phyloP scores from a whole-genome alignment of 1,284 basidiomycete species.

The Pholiota adiposa region DNA sequence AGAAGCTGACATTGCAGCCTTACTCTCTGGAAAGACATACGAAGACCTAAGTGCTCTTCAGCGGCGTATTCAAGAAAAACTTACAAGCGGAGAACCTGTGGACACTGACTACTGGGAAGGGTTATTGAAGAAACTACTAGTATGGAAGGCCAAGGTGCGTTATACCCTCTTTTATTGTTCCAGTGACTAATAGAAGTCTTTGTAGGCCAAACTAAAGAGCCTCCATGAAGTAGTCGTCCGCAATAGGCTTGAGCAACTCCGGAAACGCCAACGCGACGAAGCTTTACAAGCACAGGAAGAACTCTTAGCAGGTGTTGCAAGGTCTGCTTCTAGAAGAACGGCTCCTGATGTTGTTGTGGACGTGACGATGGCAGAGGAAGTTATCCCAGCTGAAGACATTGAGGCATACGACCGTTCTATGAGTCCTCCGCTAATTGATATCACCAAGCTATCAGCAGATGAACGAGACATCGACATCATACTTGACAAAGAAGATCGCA shows the following conservation, averaged over 20 bases:
- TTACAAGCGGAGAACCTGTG: constrained; percentile 90
- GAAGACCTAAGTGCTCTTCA: constrained; percentile 87
- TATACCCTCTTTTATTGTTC: neutral
- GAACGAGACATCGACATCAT: constrained; percentile 82
- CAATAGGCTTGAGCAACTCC: constrained; percentile 94
- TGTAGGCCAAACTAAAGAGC: constrained; percentile 85
- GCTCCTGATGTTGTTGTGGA: constrained; percentile 48
- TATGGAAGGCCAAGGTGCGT: constrained; percentile 95
- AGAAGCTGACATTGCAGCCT: constrained; percentile 74
- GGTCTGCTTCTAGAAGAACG: constrained; percentile 51
- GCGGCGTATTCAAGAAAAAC: constrained; percentile 85
- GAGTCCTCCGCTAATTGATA: constrained; percentile 79
- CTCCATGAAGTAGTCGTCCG: constrained; percentile 96
- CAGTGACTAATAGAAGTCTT: constrained; percentile 3
- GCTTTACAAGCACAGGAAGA: constrained; percentile 93
- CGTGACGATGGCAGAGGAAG: constrained; percentile 39
- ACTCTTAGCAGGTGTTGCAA: constrained; percentile 79
- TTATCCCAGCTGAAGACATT: constrained; percentile 57
- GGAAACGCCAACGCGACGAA: constrained; percentile 94
- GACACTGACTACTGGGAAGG: constrained; percentile 99
- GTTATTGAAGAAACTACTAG: constrained; percentile 89
- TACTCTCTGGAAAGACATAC: constrained; percentile 81
- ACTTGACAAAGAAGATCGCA: constrained; percentile 67
- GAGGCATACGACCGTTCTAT: constrained; percentile 84
- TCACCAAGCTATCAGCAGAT: constrained; percentile 70